A percentile compares a stretch with the other conserved stretches of the same genome.
Conservation (phyloP, 345 rosid genomes). For the Passiflora organensis region DNA sequence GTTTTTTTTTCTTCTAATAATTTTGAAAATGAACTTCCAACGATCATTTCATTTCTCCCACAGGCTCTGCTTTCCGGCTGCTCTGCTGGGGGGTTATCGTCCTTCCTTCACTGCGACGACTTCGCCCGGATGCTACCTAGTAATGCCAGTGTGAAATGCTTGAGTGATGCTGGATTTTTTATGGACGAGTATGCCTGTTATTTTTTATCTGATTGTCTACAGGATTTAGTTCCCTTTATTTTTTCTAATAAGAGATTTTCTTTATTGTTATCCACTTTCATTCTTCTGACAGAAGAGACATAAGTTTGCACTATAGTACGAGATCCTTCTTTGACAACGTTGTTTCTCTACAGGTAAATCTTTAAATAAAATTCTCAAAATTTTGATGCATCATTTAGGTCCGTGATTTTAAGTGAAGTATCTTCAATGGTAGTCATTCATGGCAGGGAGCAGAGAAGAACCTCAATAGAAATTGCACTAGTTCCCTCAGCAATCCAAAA, state of each 20-base stretch:
- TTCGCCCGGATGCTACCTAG: conserved; percentile 54
- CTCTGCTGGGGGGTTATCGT: conserved; percentile 93
- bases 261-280: not conserved
- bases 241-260: not conserved
- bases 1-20: not conserved
- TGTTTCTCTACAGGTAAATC: conserved; percentile 61
- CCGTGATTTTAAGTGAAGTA: not conserved
- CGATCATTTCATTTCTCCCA: not conserved
- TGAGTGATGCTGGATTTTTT: conserved; percentile 96
- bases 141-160: conserved; percentile 70
- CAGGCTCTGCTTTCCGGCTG: conserved; percentile 98
- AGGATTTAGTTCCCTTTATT: not conserved
- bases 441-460: conserved; percentile 61
- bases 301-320: conserved; percentile 53
- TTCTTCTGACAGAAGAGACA: conserved; percentile 57
- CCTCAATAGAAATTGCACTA: conserved; percentile 59
- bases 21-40: not conserved
- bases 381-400: not conserved
- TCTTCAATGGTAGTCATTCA: conserved; percentile 7
- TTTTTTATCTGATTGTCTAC: not conserved
- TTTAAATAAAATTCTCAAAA: not conserved
- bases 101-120: conserved; percentile 70
- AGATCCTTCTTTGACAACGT: conserved; percentile 55
- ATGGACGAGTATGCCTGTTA: conserved; percentile 57
- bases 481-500: conserved; percentile 36